phyloP scores from a whole-genome alignment of 2,329 filamentous ascomycete species.

The Incumbomyces delicatus region DNA sequence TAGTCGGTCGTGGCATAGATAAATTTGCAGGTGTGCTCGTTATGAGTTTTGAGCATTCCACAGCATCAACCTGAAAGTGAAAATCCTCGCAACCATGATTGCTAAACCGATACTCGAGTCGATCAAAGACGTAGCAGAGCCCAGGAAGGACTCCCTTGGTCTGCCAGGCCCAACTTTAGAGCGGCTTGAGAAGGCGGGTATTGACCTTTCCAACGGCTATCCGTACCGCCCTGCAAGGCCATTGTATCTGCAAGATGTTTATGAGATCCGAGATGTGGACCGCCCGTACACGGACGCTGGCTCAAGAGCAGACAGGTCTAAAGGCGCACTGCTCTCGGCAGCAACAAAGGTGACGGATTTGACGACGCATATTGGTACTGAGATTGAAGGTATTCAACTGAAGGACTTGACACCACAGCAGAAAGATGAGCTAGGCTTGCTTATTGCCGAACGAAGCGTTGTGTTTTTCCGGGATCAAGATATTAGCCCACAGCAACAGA shows the following conservation, averaged over 20 bases:
- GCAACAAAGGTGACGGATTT: conserved; percentile 41
- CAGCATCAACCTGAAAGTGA: no score
- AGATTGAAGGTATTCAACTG: conserved; percentile 33
- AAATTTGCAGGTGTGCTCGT: no score
- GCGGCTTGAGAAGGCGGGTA: conserved; percentile 56
- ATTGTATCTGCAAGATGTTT: conserved; percentile 60
- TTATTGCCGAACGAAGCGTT: conserved; percentile 40
- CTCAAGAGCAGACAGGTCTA: conserved; percentile 47
- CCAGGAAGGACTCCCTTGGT: conserved; percentile 53
- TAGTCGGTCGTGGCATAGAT: no score
- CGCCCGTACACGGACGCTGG: conserved; percentile 51
- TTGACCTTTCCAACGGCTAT: conserved; percentile 61
- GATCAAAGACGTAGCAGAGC: conserved; percentile 55
- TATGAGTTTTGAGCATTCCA: no score
- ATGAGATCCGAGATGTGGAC: conserved; percentile 52
- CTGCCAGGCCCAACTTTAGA: conserved; percentile 49
- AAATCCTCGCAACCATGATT: neutral
- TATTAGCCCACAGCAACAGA: conserved; percentile 31
- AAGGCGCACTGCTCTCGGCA: conserved; percentile 31
- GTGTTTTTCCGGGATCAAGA: conserved; percentile 44
- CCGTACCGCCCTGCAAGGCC: conserved; percentile 60
- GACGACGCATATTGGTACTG: conserved; percentile 34
- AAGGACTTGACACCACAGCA: conserved; percentile 53
- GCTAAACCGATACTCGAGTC: conserved; percentile 45
- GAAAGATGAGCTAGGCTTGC: conserved; percentile 51